Evolutionary conservation across 106 monocot genomes (phyloP), one percentile per base, ranked within the genome.

Genomic region (Xerophyta viscosa): DNA sequence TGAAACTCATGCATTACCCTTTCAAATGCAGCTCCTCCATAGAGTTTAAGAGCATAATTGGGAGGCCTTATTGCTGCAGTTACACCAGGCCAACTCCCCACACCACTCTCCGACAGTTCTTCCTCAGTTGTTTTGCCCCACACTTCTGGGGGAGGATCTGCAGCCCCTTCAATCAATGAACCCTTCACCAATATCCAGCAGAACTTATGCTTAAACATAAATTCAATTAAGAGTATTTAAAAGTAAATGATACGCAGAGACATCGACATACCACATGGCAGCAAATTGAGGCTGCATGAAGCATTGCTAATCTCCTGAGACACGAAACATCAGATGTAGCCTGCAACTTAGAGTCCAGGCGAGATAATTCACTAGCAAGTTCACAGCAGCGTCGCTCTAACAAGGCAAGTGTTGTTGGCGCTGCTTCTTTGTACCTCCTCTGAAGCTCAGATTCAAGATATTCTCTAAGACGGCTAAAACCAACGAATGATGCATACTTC

Each of bases 11-110:
- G 82, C 86, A 99, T 86, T 13, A 86, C 98, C 52, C 98, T 82
- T 61, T 99, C 90, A 75, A 99, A 99, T 57, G 98, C 98, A 46
- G 98, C 98, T 20, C 98, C 98, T 8, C 98, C 98, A 60, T 99
- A 99, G 0, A 99, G 74, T 53, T 70, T 90, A 31, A 99, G 79
- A 17, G 66, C 58, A 68, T 58, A 58, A 46, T 99, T 99, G 10
- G 90, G 79, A 65, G 90, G 82, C 46, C 71, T 90, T 18, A 91
- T 36, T 37, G 50, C 49, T 5, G 70, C 19, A 51, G 52, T 71
- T 9, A 99, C 77, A 45, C 98, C 98, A 27, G 90, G 98, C 98
- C 98, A 99, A 30, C 75, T 77, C 27, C 82, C 89, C 31, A 83
- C 64, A 20, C 86, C 90, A 70, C 98, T 99, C 47, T 90, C 81